Base-by-base conservation (phyloP, 208 protist genomes). In the Porcisia hertigi region DNA sequence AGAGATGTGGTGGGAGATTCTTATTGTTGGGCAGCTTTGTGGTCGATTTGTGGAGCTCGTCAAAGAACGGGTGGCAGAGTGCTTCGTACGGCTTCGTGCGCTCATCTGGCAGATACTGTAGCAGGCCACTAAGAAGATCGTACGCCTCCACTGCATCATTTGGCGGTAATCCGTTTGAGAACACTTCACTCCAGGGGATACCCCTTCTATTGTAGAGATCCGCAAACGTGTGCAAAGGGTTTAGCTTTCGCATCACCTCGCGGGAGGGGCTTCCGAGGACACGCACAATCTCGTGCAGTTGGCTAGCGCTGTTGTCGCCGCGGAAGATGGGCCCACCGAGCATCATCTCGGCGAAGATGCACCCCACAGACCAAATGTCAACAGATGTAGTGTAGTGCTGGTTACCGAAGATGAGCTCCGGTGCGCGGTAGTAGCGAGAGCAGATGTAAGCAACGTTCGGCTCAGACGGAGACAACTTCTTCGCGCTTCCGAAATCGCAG, bases 271-370 rank as follows among this genome's bases (percentile, higher is more conserved):
- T 98, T 62, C 99, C 99, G 20, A 99, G 92, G 34, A 99, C 96
- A 60, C 97, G 96, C 6, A 96, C 92, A 80, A 99, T 99, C 76
- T 98, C 98, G 34, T 99, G 93, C 18, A 99, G 90, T 91, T 99
- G 99, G 62, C 99, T 98, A 55, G 97, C 92, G 84, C 99, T 99
- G 91, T 99, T 98, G 71, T 98, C 92, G 25, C 99, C 99, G 69
- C 98, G 98, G 89, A 99, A 99, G 83, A 99, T 99, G 60, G 99
- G 99, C 77, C 99, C 97, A 76, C 99, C 99, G 47, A 96, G 87
- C 91, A 99, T 99, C 81, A 99, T 99, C 92, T 99, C 99, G 3
- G 98, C 99, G 85, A 99, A 99, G 92, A 99, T 99, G 83, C 98
- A 99, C 25, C 99, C 99, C 16, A 99, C 86, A 55, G 91, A 98